Evolutionary conservation across 306 rosid genomes (phyloP), one percentile per base, ranked within the genome.

Genomic region (Prunus mira): DNA sequence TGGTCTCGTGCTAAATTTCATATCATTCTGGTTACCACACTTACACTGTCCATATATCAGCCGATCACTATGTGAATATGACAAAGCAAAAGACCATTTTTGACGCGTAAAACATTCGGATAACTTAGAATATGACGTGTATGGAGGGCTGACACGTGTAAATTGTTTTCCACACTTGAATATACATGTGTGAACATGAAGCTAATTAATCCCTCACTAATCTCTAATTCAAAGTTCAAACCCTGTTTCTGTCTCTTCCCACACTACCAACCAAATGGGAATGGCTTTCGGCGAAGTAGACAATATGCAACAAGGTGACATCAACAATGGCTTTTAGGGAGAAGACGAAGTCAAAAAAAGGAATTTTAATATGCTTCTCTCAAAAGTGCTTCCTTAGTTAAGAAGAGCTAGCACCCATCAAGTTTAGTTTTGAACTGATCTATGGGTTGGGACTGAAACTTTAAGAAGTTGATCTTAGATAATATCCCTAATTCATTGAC

Each of bases 401-500:
- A 32, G 38, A 3, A 62, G 9, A 28, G 49, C 15, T 34, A 32
- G 19, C 25, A 63, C 30, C 3, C 43, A 63, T 14, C 3, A 7
- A 32, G 45, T 17, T 63, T 30, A 27, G 12, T 56, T 63, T 30
- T 63, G 6, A 60, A 58, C 34, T 58, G 19, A 58, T 62, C 15
- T 4, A 34, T 34, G 9, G 43, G 9, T 6, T 34, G 43, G 43
- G 43, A 65, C 69, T 65, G 69, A 34, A 65, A 65, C 50, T 65
- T 65, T 65, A 32, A 65, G 69, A 65, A 32, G 47, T 4, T 65
- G 45, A 65, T 65, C 50, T 34, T 65, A 34, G 69, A 34, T 19
- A 65, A 65, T 47, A 65, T 34, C 69, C 49, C 69, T 65, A 65
- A 10, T 65, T 65, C 69, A 18, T 65, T 34, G 69, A 34, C 50